Evolutionary conservation across 192 early-diverging fungal species (phyloP).

Genomic region (Coemansia sp.): DNA sequence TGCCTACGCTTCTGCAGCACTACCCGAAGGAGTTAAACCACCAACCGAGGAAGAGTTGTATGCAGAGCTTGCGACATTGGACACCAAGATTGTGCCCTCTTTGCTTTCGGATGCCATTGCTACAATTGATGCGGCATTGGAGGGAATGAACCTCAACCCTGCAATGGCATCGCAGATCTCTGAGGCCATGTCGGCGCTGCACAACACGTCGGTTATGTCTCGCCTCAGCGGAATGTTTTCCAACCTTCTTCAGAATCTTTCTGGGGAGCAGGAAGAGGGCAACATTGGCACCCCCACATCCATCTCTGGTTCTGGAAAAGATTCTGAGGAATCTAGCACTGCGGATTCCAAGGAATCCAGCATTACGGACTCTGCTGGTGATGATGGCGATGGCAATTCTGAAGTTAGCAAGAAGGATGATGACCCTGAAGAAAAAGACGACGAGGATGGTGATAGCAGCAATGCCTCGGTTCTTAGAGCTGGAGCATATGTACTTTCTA

Average conservation of each 20-base stretch:
- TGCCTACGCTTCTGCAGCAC: background rate
- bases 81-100: background rate
- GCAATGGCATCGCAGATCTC: background rate
- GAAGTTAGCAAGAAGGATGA: background rate
- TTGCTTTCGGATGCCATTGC: background rate
- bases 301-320: background rate
- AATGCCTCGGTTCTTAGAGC: too few species aligned
- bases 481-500: too few species aligned
- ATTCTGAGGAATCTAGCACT: background rate
- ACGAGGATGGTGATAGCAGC: too few species aligned
- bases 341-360: background rate
- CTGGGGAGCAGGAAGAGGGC: background rate
- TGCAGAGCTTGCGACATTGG: background rate
- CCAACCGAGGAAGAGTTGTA: slow-evolving; percentile 7
- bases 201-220: slow-evolving; percentile 11
- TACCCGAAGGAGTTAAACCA: background rate
- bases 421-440: too few species aligned
- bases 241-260: background rate
- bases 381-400: background rate
- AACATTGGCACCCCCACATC: slow-evolving; percentile 14
- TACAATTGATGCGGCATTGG: background rate
- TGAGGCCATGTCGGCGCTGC: slow-evolving; percentile 5
- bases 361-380: background rate
- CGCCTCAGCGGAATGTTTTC: background rate
- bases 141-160: background rate